Evolutionary conservation across 108 stramenopile species (phyloP), one percentile per base, ranked within the genome.

Genomic region (Fragilariopsis cylindrus): DNA sequence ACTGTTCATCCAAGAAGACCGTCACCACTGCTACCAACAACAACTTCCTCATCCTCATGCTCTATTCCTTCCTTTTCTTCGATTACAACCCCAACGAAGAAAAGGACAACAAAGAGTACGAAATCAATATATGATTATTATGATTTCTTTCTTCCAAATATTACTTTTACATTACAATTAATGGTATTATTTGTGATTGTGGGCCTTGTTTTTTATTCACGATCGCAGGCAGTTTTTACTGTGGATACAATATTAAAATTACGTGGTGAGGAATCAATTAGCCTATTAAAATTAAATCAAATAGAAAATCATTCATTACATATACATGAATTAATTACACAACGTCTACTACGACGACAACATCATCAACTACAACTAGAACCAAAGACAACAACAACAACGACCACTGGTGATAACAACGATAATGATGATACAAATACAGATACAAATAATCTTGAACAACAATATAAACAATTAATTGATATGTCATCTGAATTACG

Each of bases 221-320:
- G 83, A 16, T 71, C 60, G 40, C 76, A 81, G 69, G 79, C 78
- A 5, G 16, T 69, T 0, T 48, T 60, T 18, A 75, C 82, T 7
- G 62, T 75, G 0, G 63, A 76, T 15, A 72, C 71, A 18, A 55
- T 87, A 7, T 52, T 52, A 12, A 60, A 76, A 45, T 73, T 78
- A 60, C 74, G 75, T 57, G 47, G 76, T 4, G 78, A 72, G 30
- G 85, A 85, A 67, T 71, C 76, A 4, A 48, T 64, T 7, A 39
- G 76, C 0, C 1, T 85, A 19, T 30, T 79, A 41, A 78, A 82
- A 19, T 42, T 85, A n/a, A 60, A 82, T 9, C 45, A 64, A 45
- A 52, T 85, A 11, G 85, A 85, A 67, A 58, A 71, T 6, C 71
- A 78, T 41, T 76, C 85, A 2, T 57, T 79, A 0, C 62, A 76